Conservation (phyloP, 805 yeast species). For the Candida easanensis region DNA sequence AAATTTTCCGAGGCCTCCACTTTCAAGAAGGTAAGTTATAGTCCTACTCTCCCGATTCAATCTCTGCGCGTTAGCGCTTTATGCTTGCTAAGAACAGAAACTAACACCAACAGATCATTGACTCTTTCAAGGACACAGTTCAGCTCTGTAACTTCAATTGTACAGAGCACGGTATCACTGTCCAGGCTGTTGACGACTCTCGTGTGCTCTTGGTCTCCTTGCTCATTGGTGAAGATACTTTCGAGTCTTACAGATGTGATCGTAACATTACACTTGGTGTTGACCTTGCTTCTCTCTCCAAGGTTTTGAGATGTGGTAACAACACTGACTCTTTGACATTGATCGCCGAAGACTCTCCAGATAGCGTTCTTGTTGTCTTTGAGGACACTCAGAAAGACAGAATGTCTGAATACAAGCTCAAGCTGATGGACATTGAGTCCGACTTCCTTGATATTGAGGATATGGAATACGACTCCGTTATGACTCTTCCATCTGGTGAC, state of each 20-base stretch:
- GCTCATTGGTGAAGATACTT: slow-evolving; percentile 83
- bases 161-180: slow-evolving; percentile 90
- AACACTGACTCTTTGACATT: slow-evolving; percentile 84
- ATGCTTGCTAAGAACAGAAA: background rate
- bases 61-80: background rate
- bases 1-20: slow-evolving; percentile 91
- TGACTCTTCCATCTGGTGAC: slow-evolving; percentile 84
- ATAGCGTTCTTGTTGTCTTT: slow-evolving; percentile 72
- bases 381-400: slow-evolving; percentile 91
- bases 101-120: slow-evolving; percentile 56
- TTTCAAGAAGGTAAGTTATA: slow-evolving; percentile 58
- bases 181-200: slow-evolving; percentile 97
- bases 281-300: slow-evolving; percentile 82
- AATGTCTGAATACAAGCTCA: slow-evolving; percentile 86
- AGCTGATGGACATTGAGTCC: slow-evolving; percentile 94
- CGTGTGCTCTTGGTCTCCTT: slow-evolving; percentile 90
- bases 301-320: slow-evolving; percentile 88
- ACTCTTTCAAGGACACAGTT: slow-evolving; percentile 91
- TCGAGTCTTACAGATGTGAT: slow-evolving; percentile 92
- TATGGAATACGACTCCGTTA: slow-evolving; percentile 82
- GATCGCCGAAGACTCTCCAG: slow-evolving; percentile 87
- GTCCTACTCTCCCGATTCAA: background rate
- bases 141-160: slow-evolving; percentile 96
- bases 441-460: slow-evolving; percentile 93
- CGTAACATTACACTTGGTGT: slow-evolving; percentile 88